Base-by-base conservation (phyloP, 139 green algal species). In the Parachlorella kessleri region DNA sequence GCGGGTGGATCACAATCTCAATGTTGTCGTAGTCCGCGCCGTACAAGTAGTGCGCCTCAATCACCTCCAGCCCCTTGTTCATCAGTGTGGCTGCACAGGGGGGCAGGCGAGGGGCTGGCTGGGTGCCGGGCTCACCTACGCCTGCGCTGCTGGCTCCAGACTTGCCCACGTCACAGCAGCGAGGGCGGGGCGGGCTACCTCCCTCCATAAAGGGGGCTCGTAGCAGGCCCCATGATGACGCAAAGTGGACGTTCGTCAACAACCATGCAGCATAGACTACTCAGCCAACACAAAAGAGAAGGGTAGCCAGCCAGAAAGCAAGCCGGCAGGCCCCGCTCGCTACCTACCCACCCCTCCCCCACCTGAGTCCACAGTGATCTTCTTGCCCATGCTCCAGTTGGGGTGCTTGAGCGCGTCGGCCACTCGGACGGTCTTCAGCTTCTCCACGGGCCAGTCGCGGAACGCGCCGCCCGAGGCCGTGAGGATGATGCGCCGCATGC, bases 21-120 rank as follows among this genome's bases (percentile, higher is more conserved):
- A 99, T 99, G 92, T 99, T 88, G 89, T 99, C 95, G 78, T 99
- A 99, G 76, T 88, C 81, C 2, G 93, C 91, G 55, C 97, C 97
- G 83, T 96, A 99, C 70, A 99, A 88, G 90, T 99, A 99, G 91
- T 99, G 97, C 66, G 97, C 97, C 90, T 99, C 96, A 67, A 99
- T 99, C 37, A 99, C 96, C 91, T 98, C 93, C 73, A 94, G 84
- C 0, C 88, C 94, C 91, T 99, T 99, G 94, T 99, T 99, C 96
- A 99, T 99, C 66, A 99, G 90, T 3, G 96, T 98, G 36, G 97
- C 96, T 39, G 76, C 53, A 23, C n/a, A 2, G 26, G 30, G 36
- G 7, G n/a, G 75, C 23, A 39, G n/a, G 39, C 38, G 55, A 26
- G n/a, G n/a, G n/a, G n/a, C n/a, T n/a, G n/a, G n/a, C n/a, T n/a